A percentile compares a stretch with the other conserved stretches of the same genome.
Evolutionary conservation across 495 filamentous ascomycete genomes (phyloP).

Genomic region (Xylaria venustula): DNA sequence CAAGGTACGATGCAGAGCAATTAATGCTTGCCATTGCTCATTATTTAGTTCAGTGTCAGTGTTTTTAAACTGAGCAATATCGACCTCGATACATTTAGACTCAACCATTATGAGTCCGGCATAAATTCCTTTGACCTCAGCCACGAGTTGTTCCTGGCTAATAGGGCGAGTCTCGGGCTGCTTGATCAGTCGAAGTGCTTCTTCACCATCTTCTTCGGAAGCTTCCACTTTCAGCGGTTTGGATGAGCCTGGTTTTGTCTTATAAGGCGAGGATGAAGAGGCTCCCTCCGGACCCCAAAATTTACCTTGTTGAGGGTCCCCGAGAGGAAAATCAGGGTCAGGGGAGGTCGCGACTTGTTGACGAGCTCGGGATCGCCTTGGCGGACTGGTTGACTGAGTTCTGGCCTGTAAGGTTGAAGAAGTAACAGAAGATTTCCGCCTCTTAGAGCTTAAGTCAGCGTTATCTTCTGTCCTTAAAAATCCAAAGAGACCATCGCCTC

Average conservation of each 20-base stretch:
- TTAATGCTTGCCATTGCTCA: no score
- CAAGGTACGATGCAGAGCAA: no score
- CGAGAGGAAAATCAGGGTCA: conserved; percentile 31
- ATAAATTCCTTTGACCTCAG: conserved; percentile 64
- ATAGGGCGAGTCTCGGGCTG: conserved; percentile 55
- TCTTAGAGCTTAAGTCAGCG: conserved; percentile 12
- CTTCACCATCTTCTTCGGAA: conserved; percentile 21
- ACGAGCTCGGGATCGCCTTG: conserved; percentile 25
- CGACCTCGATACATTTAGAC: conserved; percentile 66
- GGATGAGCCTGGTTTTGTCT: conserved; percentile 3
- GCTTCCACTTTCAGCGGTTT: background rate
- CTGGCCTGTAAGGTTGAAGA: background rate
- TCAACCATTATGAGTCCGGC: no score
- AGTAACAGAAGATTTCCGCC: background rate
- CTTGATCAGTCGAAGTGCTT: conserved; percentile 21
- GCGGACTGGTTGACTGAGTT: conserved; percentile 19
- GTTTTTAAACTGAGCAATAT: conserved; percentile 55
- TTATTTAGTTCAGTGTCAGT: conserved; percentile 45
- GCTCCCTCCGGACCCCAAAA: conserved; percentile 36
- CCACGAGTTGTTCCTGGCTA: conserved; percentile 63
- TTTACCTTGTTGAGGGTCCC: conserved; percentile 27
- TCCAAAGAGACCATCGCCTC: background rate
- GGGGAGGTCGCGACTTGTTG: conserved; percentile 8
- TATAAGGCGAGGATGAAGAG: conserved; percentile 16
- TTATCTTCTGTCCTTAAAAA: background rate